These are phyloP conservation scores for Debaryomyces psychrophilus DNA, from an alignment of 1,139 yeast species.

Conservation along the genomic window DNA sequence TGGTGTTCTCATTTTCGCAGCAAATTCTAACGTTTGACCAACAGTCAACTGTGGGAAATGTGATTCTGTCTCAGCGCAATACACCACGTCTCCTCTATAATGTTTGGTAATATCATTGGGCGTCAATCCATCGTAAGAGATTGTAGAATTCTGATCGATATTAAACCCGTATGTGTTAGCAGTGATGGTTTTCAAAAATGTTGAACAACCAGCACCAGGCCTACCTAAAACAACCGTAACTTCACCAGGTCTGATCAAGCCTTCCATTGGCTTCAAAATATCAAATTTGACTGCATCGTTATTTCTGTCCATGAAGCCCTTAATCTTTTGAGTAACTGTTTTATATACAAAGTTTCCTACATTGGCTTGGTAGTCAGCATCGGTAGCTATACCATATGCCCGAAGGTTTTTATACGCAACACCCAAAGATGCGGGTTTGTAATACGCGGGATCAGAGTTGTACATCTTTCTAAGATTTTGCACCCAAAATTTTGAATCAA, in stretches of 20 bases:
- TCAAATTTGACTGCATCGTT: constrained; percentile 39
- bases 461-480: constrained; percentile 26
- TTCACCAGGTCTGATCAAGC: constrained; percentile 68
- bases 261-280: constrained; percentile 70
- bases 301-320: constrained; percentile 7
- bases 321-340: constrained; percentile 11
- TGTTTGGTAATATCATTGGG: constrained; percentile 31
- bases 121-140: constrained; percentile 37
- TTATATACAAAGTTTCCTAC: constrained; percentile 16
- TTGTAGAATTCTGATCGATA: constrained; percentile 51
- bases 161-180: constrained; percentile 74
- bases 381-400: constrained; percentile 23
- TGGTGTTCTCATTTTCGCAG: constrained; percentile 69
- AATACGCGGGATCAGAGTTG: constrained; percentile 23
- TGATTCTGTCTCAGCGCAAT: constrained; percentile 70
- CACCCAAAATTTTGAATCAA: constrained; percentile 29
- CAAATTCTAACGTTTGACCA: constrained; percentile 67
- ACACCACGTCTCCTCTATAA: constrained; percentile 55
- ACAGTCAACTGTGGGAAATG: constrained; percentile 78
- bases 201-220: constrained; percentile 87
- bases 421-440: constrained; percentile 23
- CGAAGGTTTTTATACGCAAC: constrained; percentile 23
- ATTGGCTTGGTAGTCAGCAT: constrained; percentile 21
- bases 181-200: constrained; percentile 71
- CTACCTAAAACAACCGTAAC: constrained; percentile 77